phyloP scores from a whole-genome alignment of 768 basidiomycete species.

The Suillus alpinus region DNA sequence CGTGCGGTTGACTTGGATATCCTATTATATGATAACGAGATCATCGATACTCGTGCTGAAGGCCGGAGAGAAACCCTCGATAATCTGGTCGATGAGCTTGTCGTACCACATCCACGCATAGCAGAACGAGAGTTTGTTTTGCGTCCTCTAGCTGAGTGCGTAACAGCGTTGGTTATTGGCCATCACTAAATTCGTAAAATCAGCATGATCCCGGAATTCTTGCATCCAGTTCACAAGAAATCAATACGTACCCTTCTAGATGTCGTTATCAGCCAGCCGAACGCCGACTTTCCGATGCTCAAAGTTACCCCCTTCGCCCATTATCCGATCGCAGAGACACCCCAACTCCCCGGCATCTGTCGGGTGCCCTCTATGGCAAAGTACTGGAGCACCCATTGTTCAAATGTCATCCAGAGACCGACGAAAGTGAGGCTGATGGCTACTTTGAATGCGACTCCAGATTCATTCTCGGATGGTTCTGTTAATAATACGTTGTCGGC shows the following conservation, averaged over 20 bases:
- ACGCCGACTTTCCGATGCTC: constrained; percentile 48
- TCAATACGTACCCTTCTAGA: constrained; percentile 46
- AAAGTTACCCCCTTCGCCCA: constrained; percentile 76
- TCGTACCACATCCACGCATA: constrained; percentile 82
- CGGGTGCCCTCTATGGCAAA: constrained; percentile 19
- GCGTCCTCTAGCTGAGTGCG: constrained; percentile 82
- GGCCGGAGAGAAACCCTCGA: constrained; percentile 40
- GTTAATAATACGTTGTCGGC: constrained; percentile 47
- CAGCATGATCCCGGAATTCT: constrained; percentile 77
- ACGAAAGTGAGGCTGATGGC: constrained; percentile 78
- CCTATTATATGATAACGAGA: constrained; percentile 61
- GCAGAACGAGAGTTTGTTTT: constrained; percentile 91
- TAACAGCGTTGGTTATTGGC: background rate
- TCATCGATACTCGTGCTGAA: constrained; percentile 56
- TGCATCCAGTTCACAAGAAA: constrained; percentile 59
- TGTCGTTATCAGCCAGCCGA: constrained; percentile 33
- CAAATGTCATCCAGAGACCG: constrained; percentile 9
- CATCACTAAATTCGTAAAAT: constrained; percentile 1
- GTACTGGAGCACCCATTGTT: constrained; percentile 25
- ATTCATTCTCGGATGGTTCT: constrained; percentile 93
- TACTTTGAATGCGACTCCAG: constrained; percentile 89
- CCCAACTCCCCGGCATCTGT: constrained; percentile 7
- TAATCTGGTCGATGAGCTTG: constrained; percentile 63
- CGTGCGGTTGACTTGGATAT: constrained; percentile 90
- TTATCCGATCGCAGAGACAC: constrained; percentile 36